Percentiles rank a stretch among this genome's conserved stretches.
phyloP scores from a whole-genome alignment of 495 filamentous ascomycete species.

The Clavariopsis aquatica region DNA sequence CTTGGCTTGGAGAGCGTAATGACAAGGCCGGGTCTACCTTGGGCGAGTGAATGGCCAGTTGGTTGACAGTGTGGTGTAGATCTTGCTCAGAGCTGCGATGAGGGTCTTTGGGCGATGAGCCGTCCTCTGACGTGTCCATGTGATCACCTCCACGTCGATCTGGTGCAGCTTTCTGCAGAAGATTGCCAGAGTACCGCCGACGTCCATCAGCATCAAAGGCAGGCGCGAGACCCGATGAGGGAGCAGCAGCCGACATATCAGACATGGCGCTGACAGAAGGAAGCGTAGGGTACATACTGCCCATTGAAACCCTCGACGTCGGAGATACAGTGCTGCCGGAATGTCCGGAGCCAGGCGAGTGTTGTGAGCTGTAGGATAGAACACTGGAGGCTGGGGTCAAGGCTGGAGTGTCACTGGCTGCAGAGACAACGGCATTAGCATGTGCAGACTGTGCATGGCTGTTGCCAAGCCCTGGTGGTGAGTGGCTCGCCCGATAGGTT shows the following conservation, averaged over 20 bases:
- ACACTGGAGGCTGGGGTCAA: slow-evolving; percentile 88
- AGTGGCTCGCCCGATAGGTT: slow-evolving; percentile 70
- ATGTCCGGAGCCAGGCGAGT: slow-evolving; percentile 74
- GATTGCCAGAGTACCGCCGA: slow-evolving; percentile 82
- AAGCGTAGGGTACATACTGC: slow-evolving; percentile 79
- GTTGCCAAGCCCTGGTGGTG: slow-evolving; percentile 55
- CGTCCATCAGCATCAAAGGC: slow-evolving; percentile 79
- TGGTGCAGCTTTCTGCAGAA: slow-evolving; percentile 67
- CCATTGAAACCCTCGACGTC: slow-evolving; percentile 44
- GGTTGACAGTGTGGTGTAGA: slow-evolving; percentile 34
- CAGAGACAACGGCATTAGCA: slow-evolving; percentile 59
- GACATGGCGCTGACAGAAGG: slow-evolving; percentile 67
- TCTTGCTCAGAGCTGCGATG: slow-evolving; percentile 34
- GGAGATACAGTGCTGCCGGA: slow-evolving; percentile 61
- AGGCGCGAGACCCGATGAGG: slow-evolving; percentile 75
- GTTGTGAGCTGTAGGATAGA: slow-evolving; percentile 73
- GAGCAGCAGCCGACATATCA: slow-evolving; percentile 60
- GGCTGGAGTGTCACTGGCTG: slow-evolving; percentile 67
- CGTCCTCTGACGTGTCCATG: slow-evolving; percentile 62
- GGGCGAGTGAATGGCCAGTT: slow-evolving; percentile 37
- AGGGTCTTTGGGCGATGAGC: slow-evolving; percentile 45
- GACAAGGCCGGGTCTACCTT: slow-evolving; percentile 38
- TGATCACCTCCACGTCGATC: slow-evolving; percentile 45
- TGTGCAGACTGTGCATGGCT: slow-evolving; percentile 46
- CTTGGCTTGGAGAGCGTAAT: slow-evolving; percentile 36